Conservation (phyloP, 345 rosid species). For the Atalantia buxifolia region DNA sequence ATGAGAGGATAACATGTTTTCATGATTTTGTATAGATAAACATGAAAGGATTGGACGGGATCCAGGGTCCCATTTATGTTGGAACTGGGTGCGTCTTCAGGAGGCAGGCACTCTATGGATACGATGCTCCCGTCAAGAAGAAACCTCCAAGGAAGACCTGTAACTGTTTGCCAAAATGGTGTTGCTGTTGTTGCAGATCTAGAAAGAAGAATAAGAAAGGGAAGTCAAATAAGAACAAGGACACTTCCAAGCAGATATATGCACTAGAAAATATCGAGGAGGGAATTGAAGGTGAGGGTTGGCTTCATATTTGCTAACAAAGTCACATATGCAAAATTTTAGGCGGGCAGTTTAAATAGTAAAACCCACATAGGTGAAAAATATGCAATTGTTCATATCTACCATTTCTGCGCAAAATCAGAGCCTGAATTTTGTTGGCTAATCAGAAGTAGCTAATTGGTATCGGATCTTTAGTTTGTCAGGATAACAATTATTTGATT, state of each 20-base stretch:
- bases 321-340: background rate
- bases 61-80: slow-evolving; percentile 93
- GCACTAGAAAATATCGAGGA: slow-evolving; percentile 76
- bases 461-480: background rate
- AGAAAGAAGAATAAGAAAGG: slow-evolving; percentile 48
- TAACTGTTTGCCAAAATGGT: slow-evolving; percentile 89
- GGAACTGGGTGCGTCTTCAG: slow-evolving; percentile 96
- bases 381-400: background rate
- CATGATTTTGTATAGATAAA: slow-evolving; percentile 53
- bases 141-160: slow-evolving; percentile 68
- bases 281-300: slow-evolving; percentile 47
- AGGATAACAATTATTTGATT: background rate
- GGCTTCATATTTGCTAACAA: background rate
- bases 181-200: slow-evolving; percentile 42
- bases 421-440: background rate
- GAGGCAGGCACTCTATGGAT: slow-evolving; percentile 83
- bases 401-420: background rate
- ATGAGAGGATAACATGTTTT: slow-evolving; percentile 1
- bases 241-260: slow-evolving; percentile 60
- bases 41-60: slow-evolving; percentile 92
- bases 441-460: background rate
- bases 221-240: slow-evolving; percentile 52
- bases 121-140: slow-evolving; percentile 74
- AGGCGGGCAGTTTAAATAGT: background rate
- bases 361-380: background rate